phyloP scores from a whole-genome alignment of 257 asterid genomes.

The Ilex asprella region DNA sequence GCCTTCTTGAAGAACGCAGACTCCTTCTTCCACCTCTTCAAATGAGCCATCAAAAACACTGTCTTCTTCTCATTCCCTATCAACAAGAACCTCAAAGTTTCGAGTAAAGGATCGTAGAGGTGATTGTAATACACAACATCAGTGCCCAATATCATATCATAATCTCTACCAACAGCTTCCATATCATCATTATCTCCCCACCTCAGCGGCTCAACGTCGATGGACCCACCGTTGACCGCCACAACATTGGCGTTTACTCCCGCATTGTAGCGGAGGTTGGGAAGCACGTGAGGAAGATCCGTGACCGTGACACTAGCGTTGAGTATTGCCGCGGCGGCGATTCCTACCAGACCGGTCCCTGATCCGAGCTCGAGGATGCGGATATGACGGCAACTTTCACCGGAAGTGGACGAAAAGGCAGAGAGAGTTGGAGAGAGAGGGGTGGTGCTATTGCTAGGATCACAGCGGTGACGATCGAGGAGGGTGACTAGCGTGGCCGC shows the following conservation, averaged over 20 bases:
- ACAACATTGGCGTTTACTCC: slow-evolving; percentile 45
- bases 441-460: neutral
- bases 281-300: slow-evolving; percentile 76
- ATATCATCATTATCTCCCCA: slow-evolving; percentile 63
- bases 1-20: slow-evolving; percentile 59
- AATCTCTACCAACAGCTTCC: slow-evolving; percentile 54
- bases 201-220: slow-evolving; percentile 43
- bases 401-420: slow-evolving; percentile 12
- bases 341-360: slow-evolving; percentile 86
- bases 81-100: slow-evolving; percentile 45
- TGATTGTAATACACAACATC: slow-evolving; percentile 77
- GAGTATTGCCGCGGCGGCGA: slow-evolving; percentile 76
- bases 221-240: slow-evolving; percentile 35
- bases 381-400: slow-evolving; percentile 18
- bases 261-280: slow-evolving; percentile 57
- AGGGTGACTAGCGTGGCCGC: slow-evolving; percentile 63
- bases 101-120: slow-evolving; percentile 52
- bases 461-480: slow-evolving; percentile 39
- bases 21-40: slow-evolving; percentile 85
- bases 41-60: slow-evolving; percentile 68
- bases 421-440: slow-evolving; percentile 19
- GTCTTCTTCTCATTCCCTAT: slow-evolving; percentile 26
- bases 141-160: slow-evolving; percentile 68
- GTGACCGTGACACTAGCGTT: slow-evolving; percentile 70
- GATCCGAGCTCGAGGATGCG: slow-evolving; percentile 88